Percentiles rank a stretch among this genome's conserved stretches.
Evolutionary conservation across 2,329 filamentous ascomycete species (phyloP).

Genomic region (Mollisia scopiformis): DNA sequence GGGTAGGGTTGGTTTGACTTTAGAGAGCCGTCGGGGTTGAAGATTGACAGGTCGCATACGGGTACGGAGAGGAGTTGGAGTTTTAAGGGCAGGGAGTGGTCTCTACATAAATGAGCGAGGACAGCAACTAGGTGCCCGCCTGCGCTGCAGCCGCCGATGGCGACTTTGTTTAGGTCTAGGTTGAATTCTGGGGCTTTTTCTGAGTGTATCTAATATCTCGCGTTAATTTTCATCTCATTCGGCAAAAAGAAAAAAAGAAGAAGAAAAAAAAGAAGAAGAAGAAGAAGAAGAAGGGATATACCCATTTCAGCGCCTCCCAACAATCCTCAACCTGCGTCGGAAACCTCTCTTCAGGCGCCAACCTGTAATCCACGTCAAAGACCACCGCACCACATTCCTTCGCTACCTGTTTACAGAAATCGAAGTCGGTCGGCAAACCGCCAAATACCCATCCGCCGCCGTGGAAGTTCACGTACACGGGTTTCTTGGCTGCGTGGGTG

Average conservation of each 20-base stretch:
- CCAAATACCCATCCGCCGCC: constrained; percentile 45
- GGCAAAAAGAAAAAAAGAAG: neutral
- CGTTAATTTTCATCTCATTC: neutral
- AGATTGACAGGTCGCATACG: constrained; percentile 21
- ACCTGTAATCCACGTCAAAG: constrained; percentile 46
- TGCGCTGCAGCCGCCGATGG: constrained; percentile 25
- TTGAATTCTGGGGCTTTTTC: constrained; percentile 26
- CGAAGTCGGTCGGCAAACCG: constrained; percentile 40
- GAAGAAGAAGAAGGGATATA: neutral
- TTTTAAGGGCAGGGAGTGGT: constrained; percentile 20
- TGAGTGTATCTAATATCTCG: constrained; percentile 5
- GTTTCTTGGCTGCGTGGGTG: constrained; percentile 34
- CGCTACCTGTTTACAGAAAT: constrained; percentile 45
- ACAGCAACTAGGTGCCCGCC: constrained; percentile 26
- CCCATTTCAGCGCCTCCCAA: constrained; percentile 49
- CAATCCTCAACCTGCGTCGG: constrained; percentile 46
- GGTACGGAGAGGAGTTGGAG: constrained; percentile 26
- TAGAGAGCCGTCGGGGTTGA: constrained; percentile 4
- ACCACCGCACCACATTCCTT: constrained; percentile 43
- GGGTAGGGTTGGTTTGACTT: constrained; percentile 10
- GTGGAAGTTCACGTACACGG: constrained; percentile 35
- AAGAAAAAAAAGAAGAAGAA: neutral
- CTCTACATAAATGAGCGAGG: constrained; percentile 22
- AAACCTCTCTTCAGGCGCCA: constrained; percentile 50
- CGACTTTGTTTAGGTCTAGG: constrained; percentile 18